Conservation (phyloP, 2,329 filamentous ascomycete species). For the Fusarium euwallaceae region DNA sequence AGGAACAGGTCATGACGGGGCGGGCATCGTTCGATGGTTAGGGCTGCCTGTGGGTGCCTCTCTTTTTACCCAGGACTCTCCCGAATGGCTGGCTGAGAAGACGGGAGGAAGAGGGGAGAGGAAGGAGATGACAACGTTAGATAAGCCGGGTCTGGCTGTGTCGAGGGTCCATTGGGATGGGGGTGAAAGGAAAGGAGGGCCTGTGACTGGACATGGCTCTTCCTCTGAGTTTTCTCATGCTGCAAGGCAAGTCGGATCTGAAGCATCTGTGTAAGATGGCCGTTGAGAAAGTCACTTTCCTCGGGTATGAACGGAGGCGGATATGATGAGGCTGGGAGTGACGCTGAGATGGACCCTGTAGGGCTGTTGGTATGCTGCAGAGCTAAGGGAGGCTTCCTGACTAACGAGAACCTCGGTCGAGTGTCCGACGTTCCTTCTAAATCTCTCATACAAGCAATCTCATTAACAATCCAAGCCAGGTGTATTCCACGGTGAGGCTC, state of each 20-base stretch:
- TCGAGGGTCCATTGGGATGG: neutral
- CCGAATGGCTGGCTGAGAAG: neutral
- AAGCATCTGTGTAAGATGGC: neutral
- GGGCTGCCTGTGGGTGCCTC: slow-evolving; percentile 20
- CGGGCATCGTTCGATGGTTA: slow-evolving; percentile 39
- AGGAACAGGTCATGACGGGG: slow-evolving; percentile 34
- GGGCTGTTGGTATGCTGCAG: neutral
- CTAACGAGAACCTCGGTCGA: neutral
- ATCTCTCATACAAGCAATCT: neutral
- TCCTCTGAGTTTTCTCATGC: neutral
- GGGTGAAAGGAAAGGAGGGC: neutral
- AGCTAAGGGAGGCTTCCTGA: neutral
- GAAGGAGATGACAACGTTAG: neutral
- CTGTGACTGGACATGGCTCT: neutral
- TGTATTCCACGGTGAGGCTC: neutral
- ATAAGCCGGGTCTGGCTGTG: neutral
- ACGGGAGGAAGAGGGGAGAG: slow-evolving; percentile 4
- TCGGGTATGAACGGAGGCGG: neutral
- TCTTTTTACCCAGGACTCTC: neutral
- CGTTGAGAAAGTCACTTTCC: neutral
- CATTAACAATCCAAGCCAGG: neutral
- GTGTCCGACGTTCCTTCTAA: neutral
- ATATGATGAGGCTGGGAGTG: neutral
- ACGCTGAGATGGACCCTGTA: neutral
- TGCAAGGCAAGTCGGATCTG: neutral